phyloP scores from a whole-genome alignment of 2,329 filamentous ascomycete genomes.

The Fusarium buxicola region DNA sequence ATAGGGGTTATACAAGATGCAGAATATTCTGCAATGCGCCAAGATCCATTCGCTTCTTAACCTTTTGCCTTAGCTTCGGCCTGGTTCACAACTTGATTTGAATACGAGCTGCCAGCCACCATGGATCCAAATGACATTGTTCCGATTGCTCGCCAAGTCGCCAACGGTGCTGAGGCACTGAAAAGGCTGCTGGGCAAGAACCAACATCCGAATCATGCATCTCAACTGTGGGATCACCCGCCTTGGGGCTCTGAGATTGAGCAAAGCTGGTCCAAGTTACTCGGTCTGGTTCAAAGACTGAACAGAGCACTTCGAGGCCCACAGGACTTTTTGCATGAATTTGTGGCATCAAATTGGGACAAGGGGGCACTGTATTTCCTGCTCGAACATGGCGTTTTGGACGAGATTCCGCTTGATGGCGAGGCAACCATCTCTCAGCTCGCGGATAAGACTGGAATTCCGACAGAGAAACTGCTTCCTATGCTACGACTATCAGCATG shows the following conservation, averaged over 20 bases:
- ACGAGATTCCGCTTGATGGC: constrained; percentile 18
- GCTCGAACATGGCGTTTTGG: constrained; percentile 27
- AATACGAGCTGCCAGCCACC: constrained; percentile 17
- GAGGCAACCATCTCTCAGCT: constrained; percentile 14
- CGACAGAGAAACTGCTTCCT: constrained; percentile 27
- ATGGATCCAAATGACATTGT: constrained; percentile 26
- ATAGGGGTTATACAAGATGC: constrained; percentile 9
- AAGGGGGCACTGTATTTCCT: constrained; percentile 33
- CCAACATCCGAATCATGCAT: too few relatives aligned
- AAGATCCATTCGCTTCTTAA: background rate
- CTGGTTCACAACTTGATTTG: constrained; percentile 6
- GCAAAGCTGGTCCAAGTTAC: constrained; percentile 13
- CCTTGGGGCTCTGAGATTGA: constrained; percentile 5
- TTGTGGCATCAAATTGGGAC: constrained; percentile 54
- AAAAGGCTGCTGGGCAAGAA: background rate
- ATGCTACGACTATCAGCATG: constrained; percentile 30
- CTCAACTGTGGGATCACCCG: constrained; percentile 8
- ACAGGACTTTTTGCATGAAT: constrained; percentile 50
- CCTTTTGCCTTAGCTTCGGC: background rate
- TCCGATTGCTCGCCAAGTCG: constrained; percentile 16
- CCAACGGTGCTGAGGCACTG: constrained; percentile 17
- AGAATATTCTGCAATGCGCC: background rate
- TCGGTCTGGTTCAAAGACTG: constrained; percentile 20
- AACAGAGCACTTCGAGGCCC: constrained; percentile 13
- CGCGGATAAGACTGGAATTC: constrained; percentile 15